A percentile compares a stretch with the other conserved stretches of the same genome.
These are phyloP conservation scores for Gastrodia elata DNA, from an alignment of 106 monocot species.

Conservation along the genomic window DNA sequence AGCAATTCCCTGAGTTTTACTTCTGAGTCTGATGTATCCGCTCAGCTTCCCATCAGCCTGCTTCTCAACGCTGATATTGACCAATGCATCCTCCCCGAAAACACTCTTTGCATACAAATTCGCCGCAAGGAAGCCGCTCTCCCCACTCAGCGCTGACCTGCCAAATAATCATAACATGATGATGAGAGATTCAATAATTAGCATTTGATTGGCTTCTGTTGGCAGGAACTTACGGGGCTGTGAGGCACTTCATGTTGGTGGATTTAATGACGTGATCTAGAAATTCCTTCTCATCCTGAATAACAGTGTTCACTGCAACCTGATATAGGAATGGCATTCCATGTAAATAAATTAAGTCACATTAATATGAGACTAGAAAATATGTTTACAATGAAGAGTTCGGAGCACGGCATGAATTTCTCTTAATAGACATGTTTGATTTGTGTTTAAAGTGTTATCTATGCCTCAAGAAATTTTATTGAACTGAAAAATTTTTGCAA, in stretches of 20 bases:
- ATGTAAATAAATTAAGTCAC: background rate
- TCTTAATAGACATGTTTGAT: too few relatives aligned
- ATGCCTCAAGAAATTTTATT: too few relatives aligned
- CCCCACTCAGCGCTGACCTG: slow-evolving; percentile 84
- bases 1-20: slow-evolving; percentile 94
- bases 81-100: slow-evolving; percentile 89
- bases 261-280: slow-evolving; percentile 87
- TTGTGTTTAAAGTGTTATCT: too few relatives aligned
- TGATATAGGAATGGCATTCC: slow-evolving; percentile 20
- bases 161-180: slow-evolving; percentile 2
- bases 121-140: slow-evolving; percentile 85
- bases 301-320: slow-evolving; percentile 84
- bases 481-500: too few relatives aligned
- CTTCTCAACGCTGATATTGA: slow-evolving; percentile 82
- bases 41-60: slow-evolving; percentile 77
- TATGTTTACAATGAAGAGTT: too few relatives aligned
- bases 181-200: too few relatives aligned
- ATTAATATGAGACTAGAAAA: too few relatives aligned
- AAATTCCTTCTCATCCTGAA: slow-evolving; percentile 82
- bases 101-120: slow-evolving; percentile 94
- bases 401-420: too few relatives aligned
- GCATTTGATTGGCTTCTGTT: background rate
- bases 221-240: slow-evolving; percentile 56
- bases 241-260: slow-evolving; percentile 95
- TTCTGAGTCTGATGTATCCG: slow-evolving; percentile 86